A percentile compares a stretch with the other conserved stretches of the same genome.
Conservation (phyloP, 2,329 filamentous ascomycete species). For the Neoascochyta sp. region DNA sequence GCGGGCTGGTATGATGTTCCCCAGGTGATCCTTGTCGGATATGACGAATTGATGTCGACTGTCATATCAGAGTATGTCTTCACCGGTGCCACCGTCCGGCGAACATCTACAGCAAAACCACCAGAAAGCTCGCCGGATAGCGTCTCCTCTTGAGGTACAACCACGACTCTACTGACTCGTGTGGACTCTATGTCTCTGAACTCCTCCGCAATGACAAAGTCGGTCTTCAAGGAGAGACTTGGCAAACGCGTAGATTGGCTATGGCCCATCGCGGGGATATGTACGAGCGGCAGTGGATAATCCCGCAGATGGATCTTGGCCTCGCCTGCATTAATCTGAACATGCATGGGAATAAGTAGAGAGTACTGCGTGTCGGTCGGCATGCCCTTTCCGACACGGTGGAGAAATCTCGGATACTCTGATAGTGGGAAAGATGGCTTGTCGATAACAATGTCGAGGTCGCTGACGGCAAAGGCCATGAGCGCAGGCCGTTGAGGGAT, state of each 20-base stretch:
- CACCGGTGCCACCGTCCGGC: conserved; percentile 86
- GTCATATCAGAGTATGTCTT: conserved; percentile 94
- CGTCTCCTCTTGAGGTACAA: conserved; percentile 67
- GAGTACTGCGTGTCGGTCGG: conserved; percentile 87
- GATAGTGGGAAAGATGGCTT: conserved; percentile 86
- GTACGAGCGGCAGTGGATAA: conserved; percentile 87
- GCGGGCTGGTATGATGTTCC: conserved; percentile 96
- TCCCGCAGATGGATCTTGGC: conserved; percentile 81
- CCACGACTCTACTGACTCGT: conserved; percentile 74
- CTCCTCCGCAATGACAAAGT: conserved; percentile 96
- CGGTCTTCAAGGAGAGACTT: conserved; percentile 78
- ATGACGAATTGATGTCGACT: conserved; percentile 87
- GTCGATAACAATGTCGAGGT: conserved; percentile 80
- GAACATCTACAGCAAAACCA: conserved; percentile 79
- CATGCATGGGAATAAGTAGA: conserved; percentile 81
- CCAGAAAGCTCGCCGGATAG: conserved; percentile 56
- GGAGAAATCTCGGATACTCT: conserved; percentile 77
- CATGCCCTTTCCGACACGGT: conserved; percentile 94
- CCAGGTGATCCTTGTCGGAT: conserved; percentile 94
- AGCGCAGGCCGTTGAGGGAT: conserved; percentile 82
- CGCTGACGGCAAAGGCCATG: conserved; percentile 74
- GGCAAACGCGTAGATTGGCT: conserved; percentile 75
- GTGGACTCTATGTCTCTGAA: conserved; percentile 77
- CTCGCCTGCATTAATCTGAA: conserved; percentile 87
- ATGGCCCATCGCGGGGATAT: conserved; percentile 77